Evolutionary conservation across 805 yeast species (phyloP).

Genomic region (Jamesozyma gamospora): DNA sequence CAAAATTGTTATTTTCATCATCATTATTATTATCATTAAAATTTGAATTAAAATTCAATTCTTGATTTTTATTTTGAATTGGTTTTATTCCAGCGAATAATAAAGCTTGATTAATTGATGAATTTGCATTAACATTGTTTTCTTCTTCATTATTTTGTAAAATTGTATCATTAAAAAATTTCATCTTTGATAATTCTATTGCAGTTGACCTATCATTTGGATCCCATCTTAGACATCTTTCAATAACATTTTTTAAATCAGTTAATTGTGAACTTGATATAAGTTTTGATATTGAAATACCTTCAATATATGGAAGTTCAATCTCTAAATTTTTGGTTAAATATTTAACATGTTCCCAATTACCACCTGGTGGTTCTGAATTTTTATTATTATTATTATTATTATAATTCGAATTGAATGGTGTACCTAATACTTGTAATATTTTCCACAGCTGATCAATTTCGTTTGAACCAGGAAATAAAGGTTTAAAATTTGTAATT

Average conservation of each 20-base stretch:
- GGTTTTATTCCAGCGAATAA: slow-evolving; percentile 19
- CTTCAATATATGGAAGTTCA: slow-evolving; percentile 44
- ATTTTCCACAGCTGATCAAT: slow-evolving; percentile 69
- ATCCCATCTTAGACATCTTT: slow-evolving; percentile 60
- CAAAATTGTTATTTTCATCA: not conserved
- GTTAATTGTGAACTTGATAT: slow-evolving; percentile 37
- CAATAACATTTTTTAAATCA: slow-evolving; percentile 31
- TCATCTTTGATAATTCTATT: slow-evolving; percentile 37
- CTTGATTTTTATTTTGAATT: slow-evolving; percentile 5
- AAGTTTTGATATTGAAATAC: slow-evolving; percentile 38
- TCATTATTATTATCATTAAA: not conserved
- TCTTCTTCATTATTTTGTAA: slow-evolving; percentile 2
- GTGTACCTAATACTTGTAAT: slow-evolving; percentile 63
- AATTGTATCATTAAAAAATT: slow-evolving; percentile 44
- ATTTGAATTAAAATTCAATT: slow-evolving; percentile 3
- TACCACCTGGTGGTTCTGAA: slow-evolving; percentile 53
- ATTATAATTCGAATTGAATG: slow-evolving; percentile 30
- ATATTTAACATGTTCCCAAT: slow-evolving; percentile 54
- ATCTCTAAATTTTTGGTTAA: slow-evolving; percentile 49
- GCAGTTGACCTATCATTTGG: slow-evolving; percentile 56
- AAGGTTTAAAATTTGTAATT: slow-evolving; percentile 59
- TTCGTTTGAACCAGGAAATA: slow-evolving; percentile 77
- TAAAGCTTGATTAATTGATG: slow-evolving; percentile 19
- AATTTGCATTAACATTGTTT: slow-evolving; percentile 4
- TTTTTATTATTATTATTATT: slow-evolving; percentile 11